Conservation (phyloP, 768 basidiomycete genomes). For the Melanogaster broomeanus region DNA sequence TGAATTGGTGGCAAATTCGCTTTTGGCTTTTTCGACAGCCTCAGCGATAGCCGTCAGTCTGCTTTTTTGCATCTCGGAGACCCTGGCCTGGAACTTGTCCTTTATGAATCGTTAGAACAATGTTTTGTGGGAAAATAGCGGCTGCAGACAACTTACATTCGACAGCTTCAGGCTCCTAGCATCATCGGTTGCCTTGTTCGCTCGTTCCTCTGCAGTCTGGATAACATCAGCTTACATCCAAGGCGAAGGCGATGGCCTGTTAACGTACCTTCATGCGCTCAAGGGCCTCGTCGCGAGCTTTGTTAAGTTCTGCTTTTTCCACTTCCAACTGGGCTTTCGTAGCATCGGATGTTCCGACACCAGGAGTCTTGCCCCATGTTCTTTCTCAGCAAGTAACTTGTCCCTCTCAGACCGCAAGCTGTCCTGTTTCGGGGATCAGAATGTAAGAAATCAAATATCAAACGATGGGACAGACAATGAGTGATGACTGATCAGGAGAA, state of each 20-base stretch:
- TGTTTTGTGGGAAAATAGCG: background rate
- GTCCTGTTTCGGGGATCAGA: slow-evolving; percentile 39
- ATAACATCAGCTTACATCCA: slow-evolving; percentile 1
- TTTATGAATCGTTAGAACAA: slow-evolving; percentile 27
- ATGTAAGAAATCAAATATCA: no score
- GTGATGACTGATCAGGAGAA: slow-evolving; percentile 23
- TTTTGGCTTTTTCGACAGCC: slow-evolving; percentile 58
- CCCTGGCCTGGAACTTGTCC: slow-evolving; percentile 63
- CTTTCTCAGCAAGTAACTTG: slow-evolving; percentile 60
- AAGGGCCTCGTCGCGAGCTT: slow-evolving; percentile 60
- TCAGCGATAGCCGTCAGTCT: slow-evolving; percentile 54
- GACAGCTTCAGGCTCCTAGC: slow-evolving; percentile 40
- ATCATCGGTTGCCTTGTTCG: slow-evolving; percentile 46
- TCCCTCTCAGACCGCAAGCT: slow-evolving; percentile 61
- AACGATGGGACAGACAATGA: slow-evolving; percentile 32
- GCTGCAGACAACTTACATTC: slow-evolving; percentile 20
- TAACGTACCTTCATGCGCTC: slow-evolving; percentile 55
- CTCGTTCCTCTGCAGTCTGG: slow-evolving; percentile 44
- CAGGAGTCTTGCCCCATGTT: slow-evolving; percentile 31
- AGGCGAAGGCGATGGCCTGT: background rate
- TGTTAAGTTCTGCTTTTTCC: slow-evolving; percentile 59
- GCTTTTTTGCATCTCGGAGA: slow-evolving; percentile 53
- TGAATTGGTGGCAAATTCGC: slow-evolving; percentile 38
- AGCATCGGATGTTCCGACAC: slow-evolving; percentile 29
- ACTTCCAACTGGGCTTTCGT: slow-evolving; percentile 49